These are phyloP conservation scores for Mediolabrus comicus DNA, from an alignment of 108 stramenopile species.

Conservation along the genomic window DNA sequence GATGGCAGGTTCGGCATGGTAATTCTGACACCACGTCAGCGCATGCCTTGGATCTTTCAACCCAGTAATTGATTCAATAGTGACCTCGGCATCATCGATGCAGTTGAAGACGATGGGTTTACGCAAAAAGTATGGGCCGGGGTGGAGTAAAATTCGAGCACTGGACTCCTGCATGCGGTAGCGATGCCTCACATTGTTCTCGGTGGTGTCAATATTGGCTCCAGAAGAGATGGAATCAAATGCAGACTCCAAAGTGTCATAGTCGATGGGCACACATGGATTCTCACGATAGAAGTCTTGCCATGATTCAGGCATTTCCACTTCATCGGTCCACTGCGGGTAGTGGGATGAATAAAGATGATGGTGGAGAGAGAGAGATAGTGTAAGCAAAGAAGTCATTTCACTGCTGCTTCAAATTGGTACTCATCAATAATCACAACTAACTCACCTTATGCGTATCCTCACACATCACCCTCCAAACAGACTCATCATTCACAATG, in stretches of 20 bases:
- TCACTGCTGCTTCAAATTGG: background rate
- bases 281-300: slow-evolving; percentile 55
- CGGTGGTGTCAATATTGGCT: background rate
- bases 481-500: slow-evolving; percentile 21
- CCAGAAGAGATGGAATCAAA: slow-evolving; percentile 37
- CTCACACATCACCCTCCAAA: slow-evolving; percentile 54
- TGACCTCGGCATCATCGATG: slow-evolving; percentile 31
- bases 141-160: slow-evolving; percentile 55
- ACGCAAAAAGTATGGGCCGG: slow-evolving; percentile 55
- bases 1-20: slow-evolving; percentile 13
- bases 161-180: slow-evolving; percentile 28
- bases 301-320: slow-evolving; percentile 65
- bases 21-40: slow-evolving; percentile 21
- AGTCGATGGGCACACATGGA: slow-evolving; percentile 81
- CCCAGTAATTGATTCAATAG: slow-evolving; percentile 55
- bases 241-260: slow-evolving; percentile 56
- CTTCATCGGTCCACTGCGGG: slow-evolving; percentile 66
- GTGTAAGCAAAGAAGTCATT: too few relatives aligned
- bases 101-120: slow-evolving; percentile 56
- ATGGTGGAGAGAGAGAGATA: background rate
- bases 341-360: background rate
- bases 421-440: background rate
- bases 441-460: slow-evolving; percentile 75
- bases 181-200: slow-evolving; percentile 15
- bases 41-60: slow-evolving; percentile 39